Percentiles rank a stretch among this genome's conserved stretches.
Evolutionary conservation across 768 basidiomycete genomes (phyloP).

Genomic region (Auriscalpium vulgare): DNA sequence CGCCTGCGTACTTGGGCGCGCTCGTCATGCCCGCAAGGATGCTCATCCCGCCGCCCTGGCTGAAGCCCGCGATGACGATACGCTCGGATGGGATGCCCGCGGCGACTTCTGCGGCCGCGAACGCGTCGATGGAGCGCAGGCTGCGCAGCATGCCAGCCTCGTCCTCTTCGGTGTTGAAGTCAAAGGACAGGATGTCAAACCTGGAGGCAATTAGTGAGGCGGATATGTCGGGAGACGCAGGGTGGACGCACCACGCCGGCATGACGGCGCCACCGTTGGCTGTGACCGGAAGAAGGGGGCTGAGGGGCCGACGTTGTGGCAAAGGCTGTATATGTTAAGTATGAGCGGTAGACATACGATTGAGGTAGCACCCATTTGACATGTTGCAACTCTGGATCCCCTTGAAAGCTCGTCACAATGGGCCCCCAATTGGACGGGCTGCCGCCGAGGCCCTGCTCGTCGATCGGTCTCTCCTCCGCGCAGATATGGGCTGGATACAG

Average conservation of each 20-base stretch:
- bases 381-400: conserved; percentile 48
- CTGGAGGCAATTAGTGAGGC: conserved; percentile 24
- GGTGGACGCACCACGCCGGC: conserved; percentile 57
- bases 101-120: conserved; percentile 71
- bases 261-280: conserved; percentile 67
- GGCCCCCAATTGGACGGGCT: conserved; percentile 70
- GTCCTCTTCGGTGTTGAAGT: conserved; percentile 58
- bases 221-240: neutral
- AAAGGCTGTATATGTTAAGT: neutral
- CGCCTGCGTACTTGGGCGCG: conserved; percentile 61
- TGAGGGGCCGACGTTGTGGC: neutral
- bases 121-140: conserved; percentile 47
- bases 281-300: conserved; percentile 41
- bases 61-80: conserved; percentile 84
- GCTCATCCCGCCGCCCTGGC: conserved; percentile 76
- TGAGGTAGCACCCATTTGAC: conserved; percentile 89
- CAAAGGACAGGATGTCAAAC: conserved; percentile 74
- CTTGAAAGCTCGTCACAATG: conserved; percentile 59
- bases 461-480: neutral
- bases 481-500: conserved; percentile 20
- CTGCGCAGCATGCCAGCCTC: conserved; percentile 67
- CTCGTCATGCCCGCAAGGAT: conserved; percentile 64
- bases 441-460: conserved; percentile 63
- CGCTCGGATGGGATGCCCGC: conserved; percentile 58
- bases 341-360: conserved; percentile 41